Evolutionary conservation across 257 asterid species (phyloP).

Genomic region (Sherardia arvensis): DNA sequence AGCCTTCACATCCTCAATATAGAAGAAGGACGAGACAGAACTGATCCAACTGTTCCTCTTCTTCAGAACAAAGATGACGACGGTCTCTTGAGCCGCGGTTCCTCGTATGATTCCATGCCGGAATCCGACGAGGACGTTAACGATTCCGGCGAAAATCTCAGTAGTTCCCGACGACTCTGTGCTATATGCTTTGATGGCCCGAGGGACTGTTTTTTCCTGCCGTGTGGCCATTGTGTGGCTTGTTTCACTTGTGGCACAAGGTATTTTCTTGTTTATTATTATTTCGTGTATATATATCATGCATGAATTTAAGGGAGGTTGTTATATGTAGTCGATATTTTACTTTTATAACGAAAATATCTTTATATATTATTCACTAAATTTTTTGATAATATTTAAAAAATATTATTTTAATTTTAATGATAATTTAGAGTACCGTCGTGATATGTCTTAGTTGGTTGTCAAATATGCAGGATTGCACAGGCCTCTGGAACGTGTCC

Average conservation of each 20-base stretch:
- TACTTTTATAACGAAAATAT: no score
- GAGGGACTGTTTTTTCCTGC: slow-evolving; percentile 70
- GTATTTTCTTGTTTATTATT: slow-evolving; percentile 20
- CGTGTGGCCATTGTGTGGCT: slow-evolving; percentile 83
- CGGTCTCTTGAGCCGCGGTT: slow-evolving; percentile 32
- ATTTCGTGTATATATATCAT: no score
- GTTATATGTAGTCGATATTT: no score
- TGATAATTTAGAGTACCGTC: no score
- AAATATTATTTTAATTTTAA: no score
- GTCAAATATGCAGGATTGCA: slow-evolving; percentile 48
- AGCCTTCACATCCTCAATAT: slow-evolving; percentile 14
- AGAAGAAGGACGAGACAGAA: slow-evolving; percentile 17
- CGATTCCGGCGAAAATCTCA: slow-evolving; percentile 28
- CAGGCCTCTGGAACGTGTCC: slow-evolving; percentile 69
- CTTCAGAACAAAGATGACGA: slow-evolving; percentile 50
- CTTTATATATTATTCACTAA: no score
- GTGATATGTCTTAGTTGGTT: no score
- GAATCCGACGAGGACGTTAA: slow-evolving; percentile 36
- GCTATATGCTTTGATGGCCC: slow-evolving; percentile 88
- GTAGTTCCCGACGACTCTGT: slow-evolving; percentile 32
- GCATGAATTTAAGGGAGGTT: no score
- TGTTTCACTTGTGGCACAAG: slow-evolving; percentile 75
- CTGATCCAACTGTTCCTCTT: slow-evolving; percentile 51
- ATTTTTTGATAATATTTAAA: no score
- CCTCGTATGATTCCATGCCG: slow-evolving; percentile 47